Conservation (phyloP, 495 filamentous ascomycete genomes). For the Venustampulla echinocandica region DNA sequence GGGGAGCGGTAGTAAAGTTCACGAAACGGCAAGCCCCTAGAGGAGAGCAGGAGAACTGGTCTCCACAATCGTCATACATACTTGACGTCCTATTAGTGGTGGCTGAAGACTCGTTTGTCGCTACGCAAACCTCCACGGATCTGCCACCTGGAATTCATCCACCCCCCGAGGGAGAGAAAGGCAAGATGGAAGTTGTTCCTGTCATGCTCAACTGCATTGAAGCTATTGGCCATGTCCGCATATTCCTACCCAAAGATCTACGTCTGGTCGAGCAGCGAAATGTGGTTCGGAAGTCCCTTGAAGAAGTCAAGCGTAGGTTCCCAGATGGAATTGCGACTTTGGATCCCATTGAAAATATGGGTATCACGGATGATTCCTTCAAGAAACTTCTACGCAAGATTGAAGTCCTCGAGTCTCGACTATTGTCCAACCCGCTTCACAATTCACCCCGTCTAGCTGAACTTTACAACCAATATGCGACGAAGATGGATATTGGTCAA, state of each 20-base stretch:
- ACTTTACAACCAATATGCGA: conserved; percentile 74
- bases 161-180: conserved; percentile 53
- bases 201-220: conserved; percentile 77
- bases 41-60: conserved; percentile 52
- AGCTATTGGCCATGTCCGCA: conserved; percentile 63
- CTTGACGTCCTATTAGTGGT: conserved; percentile 76
- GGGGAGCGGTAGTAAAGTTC: conserved; percentile 77
- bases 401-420: conserved; percentile 85
- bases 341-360: conserved; percentile 93
- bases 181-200: conserved; percentile 76
- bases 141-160: conserved; percentile 57
- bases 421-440: conserved; percentile 83
- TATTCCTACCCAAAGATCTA: conserved; percentile 72
- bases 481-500: conserved; percentile 63
- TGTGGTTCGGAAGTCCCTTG: conserved; percentile 53
- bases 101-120: conserved; percentile 47
- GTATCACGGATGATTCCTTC: conserved; percentile 82
- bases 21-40: conserved; percentile 51
- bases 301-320: conserved; percentile 74
- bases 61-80: conserved; percentile 64
- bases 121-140: conserved; percentile 49
- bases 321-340: conserved; percentile 83
- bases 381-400: conserved; percentile 93
- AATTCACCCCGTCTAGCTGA: conserved; percentile 73
- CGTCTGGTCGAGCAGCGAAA: conserved; percentile 52